Conservation (phyloP, 768 basidiomycete genomes). For the Amanita brunnescens region DNA sequence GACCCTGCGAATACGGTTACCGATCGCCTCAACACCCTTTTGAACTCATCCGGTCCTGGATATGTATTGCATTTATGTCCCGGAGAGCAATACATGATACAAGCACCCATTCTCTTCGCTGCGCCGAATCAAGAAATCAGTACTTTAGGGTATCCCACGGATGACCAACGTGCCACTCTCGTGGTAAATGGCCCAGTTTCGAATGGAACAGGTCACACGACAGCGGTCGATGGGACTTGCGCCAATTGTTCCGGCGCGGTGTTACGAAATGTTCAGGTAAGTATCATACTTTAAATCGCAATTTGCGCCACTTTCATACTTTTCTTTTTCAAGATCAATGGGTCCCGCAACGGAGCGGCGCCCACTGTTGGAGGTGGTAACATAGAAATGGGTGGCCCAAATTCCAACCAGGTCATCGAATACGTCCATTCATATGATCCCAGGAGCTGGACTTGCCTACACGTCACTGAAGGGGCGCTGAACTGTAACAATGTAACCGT, state of each 20-base stretch:
- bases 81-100: constrained; percentile 49
- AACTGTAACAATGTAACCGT: constrained; percentile 56
- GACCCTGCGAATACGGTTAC: constrained; percentile 55
- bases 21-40: constrained; percentile 53
- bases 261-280: constrained; percentile 71
- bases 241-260: constrained; percentile 46
- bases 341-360: constrained; percentile 47
- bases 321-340: constrained; percentile 49
- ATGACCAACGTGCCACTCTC: constrained; percentile 56
- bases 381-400: constrained; percentile 79
- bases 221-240: constrained; percentile 65
- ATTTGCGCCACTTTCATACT: neutral
- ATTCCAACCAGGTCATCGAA: constrained; percentile 65
- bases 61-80: constrained; percentile 65
- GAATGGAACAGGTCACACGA: constrained; percentile 61
- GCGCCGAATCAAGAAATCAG: constrained; percentile 73
- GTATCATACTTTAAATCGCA: constrained; percentile 13
- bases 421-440: constrained; percentile 71
- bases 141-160: constrained; percentile 69
- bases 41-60: constrained; percentile 57
- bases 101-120: constrained; percentile 57
- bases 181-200: constrained; percentile 56
- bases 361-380: constrained; percentile 60
- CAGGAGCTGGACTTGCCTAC: constrained; percentile 77
- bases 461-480: constrained; percentile 61